A percentile compares a stretch with the other conserved stretches of the same genome.
Evolutionary conservation across 2,329 filamentous ascomycete genomes (phyloP).

Genomic region (Bimuria novae-zelandiae): DNA sequence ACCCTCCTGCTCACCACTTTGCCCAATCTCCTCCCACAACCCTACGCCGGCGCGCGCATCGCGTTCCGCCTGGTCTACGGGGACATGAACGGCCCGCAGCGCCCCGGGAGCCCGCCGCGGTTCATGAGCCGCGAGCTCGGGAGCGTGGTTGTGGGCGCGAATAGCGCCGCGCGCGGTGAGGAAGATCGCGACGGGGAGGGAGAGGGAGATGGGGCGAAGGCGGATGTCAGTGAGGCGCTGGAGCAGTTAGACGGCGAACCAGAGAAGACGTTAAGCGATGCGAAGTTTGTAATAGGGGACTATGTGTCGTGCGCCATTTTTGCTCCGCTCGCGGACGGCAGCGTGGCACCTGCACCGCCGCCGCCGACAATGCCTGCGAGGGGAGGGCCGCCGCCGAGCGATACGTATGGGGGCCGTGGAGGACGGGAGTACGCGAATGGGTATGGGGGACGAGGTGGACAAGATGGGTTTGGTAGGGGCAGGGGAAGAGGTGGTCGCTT

Average conservation of each 20-base stretch:
- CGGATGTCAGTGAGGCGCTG: conserved; percentile 34
- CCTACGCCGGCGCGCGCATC: conserved; percentile 80
- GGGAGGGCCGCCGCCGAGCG: conserved; percentile 33
- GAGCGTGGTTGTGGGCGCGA: conserved; percentile 71
- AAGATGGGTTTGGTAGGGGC: conserved; percentile 43
- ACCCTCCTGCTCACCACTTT: conserved; percentile 73
- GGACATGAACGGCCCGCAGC: conserved; percentile 62
- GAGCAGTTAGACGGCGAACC: conserved; percentile 62
- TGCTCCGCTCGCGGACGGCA: conserved; percentile 74
- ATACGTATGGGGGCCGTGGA: conserved; percentile 31
- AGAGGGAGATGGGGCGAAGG: conserved; percentile 13
- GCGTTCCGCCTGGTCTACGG: conserved; percentile 85
- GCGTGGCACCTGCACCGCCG: conserved; percentile 66
- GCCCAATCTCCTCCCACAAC: conserved; percentile 71
- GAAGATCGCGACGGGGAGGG: conserved; percentile 29
- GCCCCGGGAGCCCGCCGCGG: conserved; percentile 56
- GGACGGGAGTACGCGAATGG: conserved; percentile 34
- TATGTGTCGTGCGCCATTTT: conserved; percentile 83
- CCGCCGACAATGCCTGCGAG: conserved; percentile 43
- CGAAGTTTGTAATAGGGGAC: conserved; percentile 85
- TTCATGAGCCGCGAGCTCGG: conserved; percentile 83
- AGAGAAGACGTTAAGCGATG: conserved; percentile 75
- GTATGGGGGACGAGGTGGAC: conserved; percentile 38
- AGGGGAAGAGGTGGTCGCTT: conserved; percentile 44
- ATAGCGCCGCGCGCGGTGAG: too few species aligned